phyloP scores from a whole-genome alignment of 768 basidiomycete species.

The Lenzites betulinus region DNA sequence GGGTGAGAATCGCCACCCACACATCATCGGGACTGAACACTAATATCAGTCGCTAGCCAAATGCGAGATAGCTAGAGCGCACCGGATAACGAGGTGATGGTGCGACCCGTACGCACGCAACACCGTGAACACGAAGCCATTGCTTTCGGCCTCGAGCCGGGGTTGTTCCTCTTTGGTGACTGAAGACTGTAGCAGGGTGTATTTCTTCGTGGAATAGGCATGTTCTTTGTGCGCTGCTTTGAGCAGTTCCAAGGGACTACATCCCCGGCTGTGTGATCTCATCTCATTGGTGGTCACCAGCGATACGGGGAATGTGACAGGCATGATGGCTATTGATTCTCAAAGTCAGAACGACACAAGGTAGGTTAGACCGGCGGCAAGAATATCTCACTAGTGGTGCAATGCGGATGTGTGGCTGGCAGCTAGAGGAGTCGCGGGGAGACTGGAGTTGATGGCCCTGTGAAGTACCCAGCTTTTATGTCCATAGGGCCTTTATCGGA shows the following conservation, averaged over 20 bases:
- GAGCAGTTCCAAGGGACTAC: not conserved
- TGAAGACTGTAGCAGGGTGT: not conserved
- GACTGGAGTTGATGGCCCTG: no score
- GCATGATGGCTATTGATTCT: not conserved
- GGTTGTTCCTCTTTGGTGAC: not conserved
- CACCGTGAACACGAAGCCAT: slow-evolving; percentile 6
- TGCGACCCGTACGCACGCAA: not conserved
- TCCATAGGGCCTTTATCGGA: no score
- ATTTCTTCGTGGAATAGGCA: not conserved
- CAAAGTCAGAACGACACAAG: not conserved
- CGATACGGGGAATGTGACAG: not conserved
- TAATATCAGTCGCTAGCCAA: not conserved
- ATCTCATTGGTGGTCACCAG: no score
- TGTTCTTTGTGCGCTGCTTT: no score
- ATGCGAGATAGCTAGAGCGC: not conserved
- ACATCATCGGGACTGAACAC: slow-evolving; percentile 48
- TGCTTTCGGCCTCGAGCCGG: not conserved
- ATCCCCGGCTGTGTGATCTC: not conserved
- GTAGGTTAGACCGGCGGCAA: not conserved
- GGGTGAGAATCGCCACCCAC: slow-evolving; percentile 46
- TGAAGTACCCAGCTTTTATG: no score
- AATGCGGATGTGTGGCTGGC: not conserved
- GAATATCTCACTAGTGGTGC: not conserved
- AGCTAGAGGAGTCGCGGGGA: no score
- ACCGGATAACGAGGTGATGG: slow-evolving; percentile 2